A percentile compares a stretch with the other conserved stretches of the same genome.
These are phyloP conservation scores for Penicillium nordicum DNA, from an alignment of 2,329 filamentous ascomycete genomes.

Conservation along the genomic window DNA sequence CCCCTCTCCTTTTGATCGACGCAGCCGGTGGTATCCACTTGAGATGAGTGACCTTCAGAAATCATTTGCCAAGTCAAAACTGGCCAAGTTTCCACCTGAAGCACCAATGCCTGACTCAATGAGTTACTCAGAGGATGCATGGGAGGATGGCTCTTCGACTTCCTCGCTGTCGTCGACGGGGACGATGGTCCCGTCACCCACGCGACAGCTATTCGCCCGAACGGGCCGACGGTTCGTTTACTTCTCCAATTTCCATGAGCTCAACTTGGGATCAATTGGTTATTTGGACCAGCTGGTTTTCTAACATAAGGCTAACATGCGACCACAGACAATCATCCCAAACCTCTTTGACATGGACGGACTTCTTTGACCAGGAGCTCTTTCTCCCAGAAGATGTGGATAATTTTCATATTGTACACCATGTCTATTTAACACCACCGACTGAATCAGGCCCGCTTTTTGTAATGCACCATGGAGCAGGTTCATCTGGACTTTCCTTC, in stretches of 20 bases:
- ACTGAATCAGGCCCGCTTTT: constrained; percentile 71
- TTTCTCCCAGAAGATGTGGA: constrained; percentile 53
- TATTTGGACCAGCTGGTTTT: too few species aligned
- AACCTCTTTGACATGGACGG: constrained; percentile 75
- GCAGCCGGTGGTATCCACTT: constrained; percentile 3
- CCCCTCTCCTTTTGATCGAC: constrained; percentile 2
- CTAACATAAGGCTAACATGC: background rate
- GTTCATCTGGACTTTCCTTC: constrained; percentile 89
- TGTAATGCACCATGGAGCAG: constrained; percentile 91
- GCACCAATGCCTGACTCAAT: constrained; percentile 47
- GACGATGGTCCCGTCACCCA: constrained; percentile 78
- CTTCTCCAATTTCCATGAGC: background rate
- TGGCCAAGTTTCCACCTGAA: constrained; percentile 60
- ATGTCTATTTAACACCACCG: constrained; percentile 85
- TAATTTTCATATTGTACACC: constrained; percentile 59
- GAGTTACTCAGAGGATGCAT: constrained; percentile 26
- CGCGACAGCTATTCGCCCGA: constrained; percentile 69
- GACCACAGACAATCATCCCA: constrained; percentile 40
- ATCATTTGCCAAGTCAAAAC: constrained; percentile 72
- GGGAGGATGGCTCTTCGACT: constrained; percentile 65
- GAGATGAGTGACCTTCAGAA: constrained; percentile 78
- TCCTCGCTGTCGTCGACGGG: constrained; percentile 91
- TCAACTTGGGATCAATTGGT: background rate
- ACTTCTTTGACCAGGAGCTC: constrained; percentile 86
- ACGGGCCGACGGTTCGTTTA: constrained; percentile 58